Evolutionary conservation across 306 rosid genomes (phyloP).

Genomic region (Prunus armeniaca): DNA sequence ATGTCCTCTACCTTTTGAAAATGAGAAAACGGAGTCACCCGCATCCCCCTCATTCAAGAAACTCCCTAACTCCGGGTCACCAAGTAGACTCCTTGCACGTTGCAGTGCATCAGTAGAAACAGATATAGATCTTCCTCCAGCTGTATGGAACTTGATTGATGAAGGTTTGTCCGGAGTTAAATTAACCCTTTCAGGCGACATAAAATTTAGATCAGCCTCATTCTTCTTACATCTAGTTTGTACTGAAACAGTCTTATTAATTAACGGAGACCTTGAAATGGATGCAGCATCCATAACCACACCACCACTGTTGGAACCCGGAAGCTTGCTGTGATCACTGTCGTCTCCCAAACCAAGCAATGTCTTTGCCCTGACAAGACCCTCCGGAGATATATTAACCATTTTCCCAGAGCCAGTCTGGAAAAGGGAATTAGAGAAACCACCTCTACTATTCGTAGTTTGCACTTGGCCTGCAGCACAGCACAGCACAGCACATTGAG

Average conservation of each 20-base stretch:
- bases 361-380: constrained; percentile 65
- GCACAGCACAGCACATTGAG: not conserved
- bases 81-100: constrained; percentile 86
- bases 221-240: constrained; percentile 29
- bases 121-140: constrained; percentile 85
- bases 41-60: constrained; percentile 49
- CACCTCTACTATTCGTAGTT: constrained; percentile 25
- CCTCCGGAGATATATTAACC: constrained; percentile 63
- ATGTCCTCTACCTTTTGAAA: constrained; percentile 34
- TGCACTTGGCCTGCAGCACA: constrained; percentile 51
- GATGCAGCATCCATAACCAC: constrained; percentile 12
- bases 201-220: constrained; percentile 22
- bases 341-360: constrained; percentile 53
- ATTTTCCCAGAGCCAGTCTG: constrained; percentile 73
- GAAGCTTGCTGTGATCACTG: constrained; percentile 21
- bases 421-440: constrained; percentile 63
- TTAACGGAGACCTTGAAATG: constrained; percentile 21
- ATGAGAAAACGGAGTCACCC: constrained; percentile 25
- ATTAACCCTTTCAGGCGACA: constrained; percentile 22
- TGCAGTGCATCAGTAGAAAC: constrained; percentile 68
- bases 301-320: constrained; percentile 23
- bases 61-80: constrained; percentile 76
- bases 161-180: constrained; percentile 31
- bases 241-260: constrained; percentile 16
- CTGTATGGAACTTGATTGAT: constrained; percentile 72